These are phyloP conservation scores for Carex cristatella DNA, from an alignment of 176 grass and related monocot genomes.

Conservation along the genomic window DNA sequence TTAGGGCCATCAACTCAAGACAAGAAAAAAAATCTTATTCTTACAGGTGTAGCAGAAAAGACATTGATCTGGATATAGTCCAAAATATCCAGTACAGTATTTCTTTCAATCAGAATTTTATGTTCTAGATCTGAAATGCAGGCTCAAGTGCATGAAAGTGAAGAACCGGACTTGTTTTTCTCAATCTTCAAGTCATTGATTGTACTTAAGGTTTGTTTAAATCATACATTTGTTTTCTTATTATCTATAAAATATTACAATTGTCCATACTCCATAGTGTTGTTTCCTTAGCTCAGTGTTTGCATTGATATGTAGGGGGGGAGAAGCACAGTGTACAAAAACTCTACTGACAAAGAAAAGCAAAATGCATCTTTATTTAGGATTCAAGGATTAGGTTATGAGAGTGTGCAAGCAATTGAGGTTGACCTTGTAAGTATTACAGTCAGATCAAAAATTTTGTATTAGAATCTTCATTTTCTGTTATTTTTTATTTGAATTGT, in stretches of 20 bases:
- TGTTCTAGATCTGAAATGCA: conserved; percentile 22
- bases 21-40: background rate
- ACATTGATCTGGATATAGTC: background rate
- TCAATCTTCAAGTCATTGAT: conserved; percentile 66
- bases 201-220: conserved; percentile 64
- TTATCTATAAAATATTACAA: background rate
- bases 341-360: conserved; percentile 35
- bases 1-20: background rate
- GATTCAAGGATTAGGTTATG: conserved; percentile 66
- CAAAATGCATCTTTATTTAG: conserved; percentile 57
- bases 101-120: background rate
- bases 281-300: conserved; percentile 7
- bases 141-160: conserved; percentile 61
- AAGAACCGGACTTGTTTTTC: conserved; percentile 72
- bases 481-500: background rate
- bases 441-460: background rate
- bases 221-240: background rate
- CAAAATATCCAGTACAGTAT: background rate
- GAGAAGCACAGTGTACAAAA: conserved; percentile 61
- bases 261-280: background rate
- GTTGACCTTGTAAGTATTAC: conserved; percentile 69
- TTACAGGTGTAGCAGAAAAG: background rate
- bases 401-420: conserved; percentile 73
- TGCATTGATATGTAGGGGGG: conserved; percentile 42
- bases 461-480: background rate